Conservation (phyloP, 176 grass and related monocot species). For the Chloris gayana region DNA sequence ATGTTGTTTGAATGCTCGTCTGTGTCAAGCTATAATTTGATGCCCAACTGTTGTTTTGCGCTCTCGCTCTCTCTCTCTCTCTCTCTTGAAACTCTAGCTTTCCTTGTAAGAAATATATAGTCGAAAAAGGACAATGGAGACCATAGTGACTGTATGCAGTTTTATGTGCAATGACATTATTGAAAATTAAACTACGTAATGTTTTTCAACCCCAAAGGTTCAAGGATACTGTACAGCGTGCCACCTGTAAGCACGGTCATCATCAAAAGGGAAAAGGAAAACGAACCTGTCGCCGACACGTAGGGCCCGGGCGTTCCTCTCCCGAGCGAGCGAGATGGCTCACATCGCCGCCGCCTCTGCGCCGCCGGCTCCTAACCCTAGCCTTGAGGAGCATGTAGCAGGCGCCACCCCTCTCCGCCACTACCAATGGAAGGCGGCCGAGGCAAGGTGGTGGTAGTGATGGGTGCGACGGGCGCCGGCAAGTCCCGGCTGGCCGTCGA, state of each 20-base stretch:
- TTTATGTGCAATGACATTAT: not conserved
- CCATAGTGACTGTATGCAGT: not conserved
- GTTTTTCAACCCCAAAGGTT: too few species aligned
- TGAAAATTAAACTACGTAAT: too few species aligned
- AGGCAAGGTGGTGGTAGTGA: slow-evolving; percentile 75
- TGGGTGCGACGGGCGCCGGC: slow-evolving; percentile 89
- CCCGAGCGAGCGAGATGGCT: slow-evolving; percentile 28
- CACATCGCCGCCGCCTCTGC: slow-evolving; percentile 8
- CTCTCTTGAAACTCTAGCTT: not conserved
- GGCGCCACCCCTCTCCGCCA: not conserved
- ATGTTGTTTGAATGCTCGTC: not conserved
- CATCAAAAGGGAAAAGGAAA: too few species aligned
- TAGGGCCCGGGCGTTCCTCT: too few species aligned
- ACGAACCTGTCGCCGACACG: too few species aligned
- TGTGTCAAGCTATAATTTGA: not conserved
- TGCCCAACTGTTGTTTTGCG: not conserved
- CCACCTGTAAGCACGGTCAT: too few species aligned
- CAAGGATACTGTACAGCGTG: too few species aligned
- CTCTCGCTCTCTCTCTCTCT: too few species aligned
- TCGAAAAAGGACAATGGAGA: not conserved
- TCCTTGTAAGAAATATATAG: not conserved
- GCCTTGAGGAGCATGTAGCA: not conserved
- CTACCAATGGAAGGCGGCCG: slow-evolving; percentile 7
- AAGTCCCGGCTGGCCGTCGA: slow-evolving; percentile 91
- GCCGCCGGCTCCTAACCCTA: slow-evolving; percentile 15